Percentiles rank a stretch among this genome's conserved stretches.
phyloP scores from a whole-genome alignment of 805 yeast species.

The Metschnikowia proteae region DNA sequence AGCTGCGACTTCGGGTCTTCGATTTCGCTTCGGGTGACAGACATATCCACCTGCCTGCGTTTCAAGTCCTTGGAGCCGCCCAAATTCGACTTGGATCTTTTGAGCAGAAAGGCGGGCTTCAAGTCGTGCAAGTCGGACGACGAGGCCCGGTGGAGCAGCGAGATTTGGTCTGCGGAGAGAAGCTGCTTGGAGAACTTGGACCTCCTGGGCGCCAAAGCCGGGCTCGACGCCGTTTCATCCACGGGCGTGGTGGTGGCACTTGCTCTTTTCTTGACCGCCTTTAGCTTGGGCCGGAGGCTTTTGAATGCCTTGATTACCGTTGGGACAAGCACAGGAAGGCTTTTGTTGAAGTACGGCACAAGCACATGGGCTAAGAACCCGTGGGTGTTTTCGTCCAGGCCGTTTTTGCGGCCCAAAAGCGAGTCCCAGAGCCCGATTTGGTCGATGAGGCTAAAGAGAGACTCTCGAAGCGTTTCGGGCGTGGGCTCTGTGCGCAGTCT shows the following conservation, averaged over 20 bases:
- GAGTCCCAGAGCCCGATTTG: conserved; percentile 54
- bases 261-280: conserved; percentile 23
- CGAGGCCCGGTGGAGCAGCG: conserved; percentile 18
- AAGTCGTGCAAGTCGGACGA: conserved; percentile 22
- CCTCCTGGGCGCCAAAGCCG: conserved; percentile 1
- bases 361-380: conserved; percentile 52
- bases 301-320: conserved; percentile 47
- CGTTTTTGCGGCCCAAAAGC: conserved; percentile 31
- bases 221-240: conserved; percentile 1
- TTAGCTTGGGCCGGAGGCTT: conserved; percentile 31
- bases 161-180: conserved; percentile 9
- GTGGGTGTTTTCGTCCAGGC: conserved; percentile 36
- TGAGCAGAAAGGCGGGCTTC: conserved; percentile 33
- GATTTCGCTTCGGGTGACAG: conserved; percentile 12
- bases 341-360: conserved; percentile 50
- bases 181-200: conserved; percentile 17
- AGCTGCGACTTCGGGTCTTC: conserved; percentile 4
- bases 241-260: background rate
- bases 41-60: conserved; percentile 40
- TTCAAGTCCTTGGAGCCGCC: conserved; percentile 34
- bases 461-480: conserved; percentile 15
- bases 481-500: conserved; percentile 7
- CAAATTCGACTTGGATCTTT: conserved; percentile 38
- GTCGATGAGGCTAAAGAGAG: conserved; percentile 46
- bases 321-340: conserved; percentile 44